These are phyloP conservation scores for Phtheirospermum japonicum DNA, from an alignment of 257 asterid species.

Conservation along the genomic window DNA sequence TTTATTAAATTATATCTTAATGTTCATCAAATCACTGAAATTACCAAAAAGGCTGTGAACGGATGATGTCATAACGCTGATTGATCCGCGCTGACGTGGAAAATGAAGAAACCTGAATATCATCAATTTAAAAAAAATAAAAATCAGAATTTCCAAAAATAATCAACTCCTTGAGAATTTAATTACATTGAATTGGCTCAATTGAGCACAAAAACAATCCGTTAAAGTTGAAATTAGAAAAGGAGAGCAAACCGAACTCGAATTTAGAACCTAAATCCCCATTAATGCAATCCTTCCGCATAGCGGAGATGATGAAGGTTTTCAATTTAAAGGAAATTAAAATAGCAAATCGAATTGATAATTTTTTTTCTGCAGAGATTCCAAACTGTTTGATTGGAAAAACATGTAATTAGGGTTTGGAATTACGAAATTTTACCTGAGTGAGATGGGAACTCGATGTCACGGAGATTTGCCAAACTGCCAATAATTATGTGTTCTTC, in stretches of 20 bases:
- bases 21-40: slow-evolving; percentile 15
- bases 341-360: too few species aligned
- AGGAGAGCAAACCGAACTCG: slow-evolving; percentile 23
- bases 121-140: background rate
- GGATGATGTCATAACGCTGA: slow-evolving; percentile 64
- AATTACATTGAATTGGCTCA: slow-evolving; percentile 33
- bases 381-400: too few species aligned
- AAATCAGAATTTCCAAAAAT: slow-evolving; percentile 19
- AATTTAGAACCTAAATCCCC: slow-evolving; percentile 25
- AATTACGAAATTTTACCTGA: slow-evolving; percentile 38
- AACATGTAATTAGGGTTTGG: slow-evolving; percentile 42
- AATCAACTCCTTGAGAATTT: slow-evolving; percentile 32
- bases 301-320: background rate
- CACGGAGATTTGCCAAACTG: slow-evolving; percentile 26
- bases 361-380: too few species aligned
- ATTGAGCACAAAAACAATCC: slow-evolving; percentile 28
- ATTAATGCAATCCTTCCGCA: slow-evolving; percentile 6
- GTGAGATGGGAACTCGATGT: slow-evolving; percentile 33
- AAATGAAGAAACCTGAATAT: slow-evolving; percentile 30
- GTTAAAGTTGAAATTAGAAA: background rate
- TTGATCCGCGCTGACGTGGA: too few species aligned
- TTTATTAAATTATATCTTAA: slow-evolving; percentile 9
- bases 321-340: too few species aligned
- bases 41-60: slow-evolving; percentile 71
- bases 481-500: slow-evolving; percentile 28